These are phyloP conservation scores for Kodamaea fungicola DNA, from an alignment of 1,139 yeast species.

Conservation along the genomic window DNA sequence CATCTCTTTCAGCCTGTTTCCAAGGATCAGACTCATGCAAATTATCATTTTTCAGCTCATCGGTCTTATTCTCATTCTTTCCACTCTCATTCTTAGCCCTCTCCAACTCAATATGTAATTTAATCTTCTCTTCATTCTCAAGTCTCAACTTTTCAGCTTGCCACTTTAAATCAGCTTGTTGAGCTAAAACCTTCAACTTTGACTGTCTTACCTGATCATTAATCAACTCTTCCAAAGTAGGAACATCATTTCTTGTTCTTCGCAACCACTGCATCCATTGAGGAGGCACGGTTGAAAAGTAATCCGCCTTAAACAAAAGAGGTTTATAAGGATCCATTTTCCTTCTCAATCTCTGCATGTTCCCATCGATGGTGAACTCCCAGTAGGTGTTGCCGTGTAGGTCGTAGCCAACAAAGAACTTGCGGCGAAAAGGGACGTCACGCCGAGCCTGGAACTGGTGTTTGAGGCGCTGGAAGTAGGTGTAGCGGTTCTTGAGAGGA, in stretches of 20 bases:
- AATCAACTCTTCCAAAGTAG: slow-evolving; percentile 59
- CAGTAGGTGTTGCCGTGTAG: slow-evolving; percentile 80
- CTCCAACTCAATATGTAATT: slow-evolving; percentile 34
- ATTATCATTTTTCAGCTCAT: slow-evolving; percentile 9
- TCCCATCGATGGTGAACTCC: slow-evolving; percentile 64
- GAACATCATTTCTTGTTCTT: slow-evolving; percentile 56
- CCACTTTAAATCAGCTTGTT: slow-evolving; percentile 63
- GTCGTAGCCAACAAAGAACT: slow-evolving; percentile 68
- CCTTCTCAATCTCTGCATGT: slow-evolving; percentile 43
- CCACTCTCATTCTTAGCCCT: slow-evolving; percentile 22
- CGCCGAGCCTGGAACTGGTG: slow-evolving; percentile 61
- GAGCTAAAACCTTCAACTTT: slow-evolving; percentile 52
- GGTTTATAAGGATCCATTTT: slow-evolving; percentile 46
- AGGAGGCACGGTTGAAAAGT: slow-evolving; percentile 52
- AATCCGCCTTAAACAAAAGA: slow-evolving; percentile 45
- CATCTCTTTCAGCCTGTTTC: slow-evolving; percentile 33
- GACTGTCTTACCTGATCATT: slow-evolving; percentile 57
- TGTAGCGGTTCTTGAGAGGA: slow-evolving; percentile 26
- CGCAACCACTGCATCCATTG: slow-evolving; percentile 86
- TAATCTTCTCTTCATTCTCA: slow-evolving; percentile 30
- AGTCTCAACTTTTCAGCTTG: slow-evolving; percentile 33
- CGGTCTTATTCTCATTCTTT: slow-evolving; percentile 14
- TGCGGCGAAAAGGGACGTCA: slow-evolving; percentile 61
- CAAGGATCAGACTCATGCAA: slow-evolving; percentile 16
- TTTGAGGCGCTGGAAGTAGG: slow-evolving; percentile 42